Evolutionary conservation across 2,329 filamentous ascomycete genomes (phyloP).

Genomic region (Cladosporium sp.): DNA sequence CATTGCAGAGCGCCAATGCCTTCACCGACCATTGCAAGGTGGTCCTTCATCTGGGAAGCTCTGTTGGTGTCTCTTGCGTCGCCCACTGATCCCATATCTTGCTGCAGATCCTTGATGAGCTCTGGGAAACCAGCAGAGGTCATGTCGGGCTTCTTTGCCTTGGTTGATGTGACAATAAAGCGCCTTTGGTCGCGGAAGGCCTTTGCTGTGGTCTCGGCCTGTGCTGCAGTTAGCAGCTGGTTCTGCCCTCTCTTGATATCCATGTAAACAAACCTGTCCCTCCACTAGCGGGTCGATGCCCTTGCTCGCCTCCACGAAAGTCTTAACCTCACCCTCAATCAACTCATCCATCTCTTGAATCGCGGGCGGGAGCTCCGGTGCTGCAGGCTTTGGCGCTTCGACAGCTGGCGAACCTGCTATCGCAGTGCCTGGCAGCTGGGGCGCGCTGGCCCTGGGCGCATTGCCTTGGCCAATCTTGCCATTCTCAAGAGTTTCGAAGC

Average conservation of each 20-base stretch:
- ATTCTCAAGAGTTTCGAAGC: slow-evolving; percentile 11
- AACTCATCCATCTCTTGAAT: slow-evolving; percentile 85
- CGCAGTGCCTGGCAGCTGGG: slow-evolving; percentile 20
- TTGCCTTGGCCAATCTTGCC: slow-evolving; percentile 36
- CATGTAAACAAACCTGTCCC: slow-evolving; percentile 61
- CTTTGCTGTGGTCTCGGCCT: slow-evolving; percentile 45
- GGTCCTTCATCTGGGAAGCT: slow-evolving; percentile 68
- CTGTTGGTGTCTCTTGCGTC: slow-evolving; percentile 80
- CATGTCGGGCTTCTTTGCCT: slow-evolving; percentile 85
- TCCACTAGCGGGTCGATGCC: slow-evolving; percentile 61
- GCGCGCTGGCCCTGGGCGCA: slow-evolving; percentile 30
- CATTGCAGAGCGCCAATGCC: slow-evolving; percentile 86
- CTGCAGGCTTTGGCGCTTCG: slow-evolving; percentile 22
- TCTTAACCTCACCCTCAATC: slow-evolving; percentile 67
- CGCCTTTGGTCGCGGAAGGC: slow-evolving; percentile 82
- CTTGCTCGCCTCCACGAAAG: slow-evolving; percentile 73
- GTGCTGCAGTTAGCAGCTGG: background rate
- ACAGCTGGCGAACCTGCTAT: background rate
- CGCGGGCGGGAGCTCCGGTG: slow-evolving; percentile 62
- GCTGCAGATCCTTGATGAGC: slow-evolving; percentile 81
- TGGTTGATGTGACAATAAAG: slow-evolving; percentile 82
- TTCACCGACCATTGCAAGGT: slow-evolving; percentile 82
- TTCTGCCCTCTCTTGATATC: background rate
- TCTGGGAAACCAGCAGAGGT: slow-evolving; percentile 66
- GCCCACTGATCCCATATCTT: slow-evolving; percentile 72